Evolutionary conservation across 2,329 filamentous ascomycete species (phyloP).

Genomic region (Fusarium anthophilum): DNA sequence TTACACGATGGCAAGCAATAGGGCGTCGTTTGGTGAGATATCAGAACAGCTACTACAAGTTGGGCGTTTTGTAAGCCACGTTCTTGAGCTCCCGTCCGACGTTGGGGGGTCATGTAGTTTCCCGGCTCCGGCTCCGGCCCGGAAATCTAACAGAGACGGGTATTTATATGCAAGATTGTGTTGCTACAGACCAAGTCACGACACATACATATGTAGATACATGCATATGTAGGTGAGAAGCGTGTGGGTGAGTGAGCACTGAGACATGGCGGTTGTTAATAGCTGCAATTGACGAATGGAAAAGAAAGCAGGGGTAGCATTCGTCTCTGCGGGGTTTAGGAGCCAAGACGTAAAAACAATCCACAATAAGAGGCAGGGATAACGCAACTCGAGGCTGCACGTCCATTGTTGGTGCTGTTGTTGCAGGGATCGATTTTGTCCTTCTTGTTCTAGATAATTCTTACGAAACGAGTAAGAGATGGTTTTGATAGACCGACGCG

Average conservation of each 20-base stretch:
- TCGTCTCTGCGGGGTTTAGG: constrained; percentile 18
- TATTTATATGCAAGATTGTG: neutral
- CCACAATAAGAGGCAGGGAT: neutral
- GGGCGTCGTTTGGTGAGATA: neutral
- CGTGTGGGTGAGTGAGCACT: neutral
- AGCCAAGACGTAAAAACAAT: constrained; percentile 9
- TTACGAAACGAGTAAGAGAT: constrained; percentile 1
- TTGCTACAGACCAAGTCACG: neutral
- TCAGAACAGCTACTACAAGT: neutral
- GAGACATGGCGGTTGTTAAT: constrained; percentile 4
- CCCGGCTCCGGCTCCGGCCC: constrained; percentile 12
- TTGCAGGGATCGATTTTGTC: neutral
- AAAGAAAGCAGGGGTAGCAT: neutral
- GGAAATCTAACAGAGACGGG: constrained; percentile 3
- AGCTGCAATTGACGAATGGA: constrained; percentile 28
- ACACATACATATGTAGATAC: neutral
- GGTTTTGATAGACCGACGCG: neutral
- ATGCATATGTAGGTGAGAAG: neutral
- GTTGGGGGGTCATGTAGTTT: neutral
- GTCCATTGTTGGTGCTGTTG: neutral
- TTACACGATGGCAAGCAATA: constrained; percentile 16
- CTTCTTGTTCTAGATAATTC: constrained; percentile 15
- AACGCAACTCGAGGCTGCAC: neutral
- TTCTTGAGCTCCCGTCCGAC: neutral
- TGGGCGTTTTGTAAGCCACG: neutral